These are phyloP conservation scores for Kwoniella shivajii DNA, from an alignment of 1,284 basidiomycete genomes.

Conservation along the genomic window DNA sequence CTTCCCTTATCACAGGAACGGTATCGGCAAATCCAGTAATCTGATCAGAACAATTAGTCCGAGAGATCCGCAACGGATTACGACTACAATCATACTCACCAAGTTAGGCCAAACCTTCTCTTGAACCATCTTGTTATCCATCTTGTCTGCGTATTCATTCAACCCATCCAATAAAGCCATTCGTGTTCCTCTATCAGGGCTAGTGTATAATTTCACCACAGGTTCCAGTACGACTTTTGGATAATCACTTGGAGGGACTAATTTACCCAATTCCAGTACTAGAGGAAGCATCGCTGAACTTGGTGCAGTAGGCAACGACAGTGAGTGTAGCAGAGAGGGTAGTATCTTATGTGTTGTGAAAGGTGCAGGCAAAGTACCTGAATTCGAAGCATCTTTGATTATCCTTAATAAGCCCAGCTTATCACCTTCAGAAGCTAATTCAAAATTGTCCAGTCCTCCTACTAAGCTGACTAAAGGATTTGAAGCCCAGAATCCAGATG, in stretches of 20 bases:
- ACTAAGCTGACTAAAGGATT: conserved; percentile 88
- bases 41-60: conserved; percentile 7
- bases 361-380: conserved; percentile 74
- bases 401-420: conserved; percentile 75
- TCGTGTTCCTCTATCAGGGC: conserved; percentile 86
- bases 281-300: conserved; percentile 78
- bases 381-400: conserved; percentile 72
- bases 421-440: conserved; percentile 78
- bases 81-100: conserved; percentile 56
- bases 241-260: conserved; percentile 73
- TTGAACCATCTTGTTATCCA: conserved; percentile 80
- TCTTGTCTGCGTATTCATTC: conserved; percentile 77
- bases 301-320: conserved; percentile 81
- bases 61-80: not conserved
- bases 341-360: conserved; percentile 85
- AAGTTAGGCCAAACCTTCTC: conserved; percentile 93
- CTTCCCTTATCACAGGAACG: conserved; percentile 88
- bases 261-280: conserved; percentile 75
- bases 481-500: conserved; percentile 75
- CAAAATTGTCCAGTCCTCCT: conserved; percentile 82
- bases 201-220: conserved; percentile 78
- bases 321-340: conserved; percentile 79
- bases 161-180: conserved; percentile 91
- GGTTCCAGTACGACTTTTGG: conserved; percentile 69
- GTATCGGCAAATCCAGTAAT: conserved; percentile 96